phyloP scores from a whole-genome alignment of 192 early-diverging fungal genomes.

The Linnemannia elongata region DNA sequence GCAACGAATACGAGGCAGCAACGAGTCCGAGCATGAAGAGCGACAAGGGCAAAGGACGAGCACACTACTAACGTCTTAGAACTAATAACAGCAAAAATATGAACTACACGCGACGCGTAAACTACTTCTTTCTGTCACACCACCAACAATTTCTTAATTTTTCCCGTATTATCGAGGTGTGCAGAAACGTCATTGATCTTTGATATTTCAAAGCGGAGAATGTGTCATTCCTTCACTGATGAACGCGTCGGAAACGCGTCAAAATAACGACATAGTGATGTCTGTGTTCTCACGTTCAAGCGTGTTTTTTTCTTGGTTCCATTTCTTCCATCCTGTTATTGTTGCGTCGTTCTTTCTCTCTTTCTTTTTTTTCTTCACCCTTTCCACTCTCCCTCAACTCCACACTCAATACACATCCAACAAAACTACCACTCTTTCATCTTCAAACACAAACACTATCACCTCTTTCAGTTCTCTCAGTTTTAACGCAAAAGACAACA shows the following conservation, averaged over 20 bases:
- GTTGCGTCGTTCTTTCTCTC: neutral
- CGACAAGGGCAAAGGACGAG: slow-evolving; percentile 42
- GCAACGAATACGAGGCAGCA: slow-evolving; percentile 52
- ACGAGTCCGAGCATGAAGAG: slow-evolving; percentile 47
- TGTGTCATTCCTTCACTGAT: neutral
- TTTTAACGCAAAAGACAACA: too few species aligned
- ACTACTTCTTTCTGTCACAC: too few species aligned
- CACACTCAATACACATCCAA: neutral
- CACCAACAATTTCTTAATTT: too few species aligned
- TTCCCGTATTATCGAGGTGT: neutral
- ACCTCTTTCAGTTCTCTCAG: neutral
- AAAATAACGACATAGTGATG: neutral
- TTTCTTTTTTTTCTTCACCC: neutral
- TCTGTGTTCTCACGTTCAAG: neutral
- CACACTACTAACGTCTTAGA: neutral
- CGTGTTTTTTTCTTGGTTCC: neutral
- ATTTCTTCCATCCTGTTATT: neutral
- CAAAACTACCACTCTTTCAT: neutral
- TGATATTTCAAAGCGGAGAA: neutral
- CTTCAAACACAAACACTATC: neutral
- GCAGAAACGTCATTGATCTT: neutral
- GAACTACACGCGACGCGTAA: too few species aligned
- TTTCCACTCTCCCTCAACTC: neutral
- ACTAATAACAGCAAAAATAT: too few species aligned
- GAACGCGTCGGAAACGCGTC: neutral